These are phyloP conservation scores for Puccinia novopanici DNA, from an alignment of 1,284 basidiomycete species.

Conservation along the genomic window DNA sequence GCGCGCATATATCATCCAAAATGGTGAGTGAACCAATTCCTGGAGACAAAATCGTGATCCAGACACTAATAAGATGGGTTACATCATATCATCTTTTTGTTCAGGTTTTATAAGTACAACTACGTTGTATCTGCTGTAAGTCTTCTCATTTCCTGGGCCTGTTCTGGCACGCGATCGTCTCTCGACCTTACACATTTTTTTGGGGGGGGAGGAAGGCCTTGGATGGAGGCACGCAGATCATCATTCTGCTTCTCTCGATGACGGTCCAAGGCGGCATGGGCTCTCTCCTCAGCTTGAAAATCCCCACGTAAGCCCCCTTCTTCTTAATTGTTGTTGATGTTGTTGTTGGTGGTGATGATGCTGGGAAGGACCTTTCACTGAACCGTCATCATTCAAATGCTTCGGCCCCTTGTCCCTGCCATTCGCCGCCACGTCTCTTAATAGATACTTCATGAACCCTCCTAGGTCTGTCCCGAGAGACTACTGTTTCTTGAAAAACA, in stretches of 20 bases:
- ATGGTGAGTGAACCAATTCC: neutral
- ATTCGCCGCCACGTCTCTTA: neutral
- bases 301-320: slow-evolving; percentile 33
- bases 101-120: slow-evolving; percentile 42
- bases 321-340: too few relatives aligned
- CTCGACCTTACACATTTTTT: too few relatives aligned
- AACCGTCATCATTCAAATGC: too few relatives aligned
- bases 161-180: too few relatives aligned
- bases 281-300: neutral
- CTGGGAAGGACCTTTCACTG: neutral
- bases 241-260: slow-evolving; percentile 29
- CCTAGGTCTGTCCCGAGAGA: slow-evolving; percentile 5
- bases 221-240: slow-evolving; percentile 41
- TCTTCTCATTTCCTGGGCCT: neutral
- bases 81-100: neutral
- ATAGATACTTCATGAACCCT: slow-evolving; percentile 41
- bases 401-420: neutral
- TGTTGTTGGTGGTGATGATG: neutral
- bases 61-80: neutral
- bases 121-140: slow-evolving; percentile 41
- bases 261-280: slow-evolving; percentile 37
- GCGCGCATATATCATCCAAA: slow-evolving; percentile 22
- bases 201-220: slow-evolving; percentile 31
- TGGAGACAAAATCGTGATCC: neutral
- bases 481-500: slow-evolving; percentile 27